A percentile compares a stretch with the other conserved stretches of the same genome.
These are phyloP conservation scores for Cladophialophora yegresii DNA, from an alignment of 2,329 filamentous ascomycete species.

Conservation along the genomic window DNA sequence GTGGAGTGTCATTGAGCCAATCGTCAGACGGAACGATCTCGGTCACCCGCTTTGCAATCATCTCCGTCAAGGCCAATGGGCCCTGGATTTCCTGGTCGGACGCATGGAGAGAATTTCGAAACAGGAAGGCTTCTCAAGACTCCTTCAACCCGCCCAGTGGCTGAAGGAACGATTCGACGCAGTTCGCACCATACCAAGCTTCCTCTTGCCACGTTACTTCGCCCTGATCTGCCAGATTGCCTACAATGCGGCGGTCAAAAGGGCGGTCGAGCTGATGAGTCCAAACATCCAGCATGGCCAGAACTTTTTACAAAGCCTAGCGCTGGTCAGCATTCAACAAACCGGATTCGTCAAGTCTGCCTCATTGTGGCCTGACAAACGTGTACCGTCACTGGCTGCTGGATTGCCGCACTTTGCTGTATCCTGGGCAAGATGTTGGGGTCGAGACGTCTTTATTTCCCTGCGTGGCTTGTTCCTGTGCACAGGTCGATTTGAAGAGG, in stretches of 20 bases:
- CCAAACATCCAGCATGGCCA: constrained; percentile 77
- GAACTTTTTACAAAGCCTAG: constrained; percentile 82
- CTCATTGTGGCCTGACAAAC: constrained; percentile 82
- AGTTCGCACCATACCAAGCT: constrained; percentile 80
- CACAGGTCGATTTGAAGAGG: constrained; percentile 83
- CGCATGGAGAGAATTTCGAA: constrained; percentile 73
- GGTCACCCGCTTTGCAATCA: constrained; percentile 93
- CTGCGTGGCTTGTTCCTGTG: constrained; percentile 87
- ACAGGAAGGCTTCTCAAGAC: constrained; percentile 61
- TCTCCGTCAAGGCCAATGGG: constrained; percentile 87
- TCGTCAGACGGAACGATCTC: constrained; percentile 85
- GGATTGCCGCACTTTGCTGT: constrained; percentile 92
- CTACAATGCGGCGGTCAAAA: constrained; percentile 79
- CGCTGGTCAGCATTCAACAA: constrained; percentile 89
- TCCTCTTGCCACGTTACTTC: constrained; percentile 90
- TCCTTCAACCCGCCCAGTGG: constrained; percentile 73
- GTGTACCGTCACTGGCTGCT: constrained; percentile 83
- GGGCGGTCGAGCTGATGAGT: constrained; percentile 76
- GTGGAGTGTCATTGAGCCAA: constrained; percentile 86
- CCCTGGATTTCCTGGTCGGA: constrained; percentile 80
- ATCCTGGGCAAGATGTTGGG: constrained; percentile 96
- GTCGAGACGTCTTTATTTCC: constrained; percentile 94
- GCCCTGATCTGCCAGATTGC: constrained; percentile 83
- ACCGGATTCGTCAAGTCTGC: constrained; percentile 86
- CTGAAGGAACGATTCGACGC: constrained; percentile 81